Evolutionary conservation across 805 yeast species (phyloP).

Genomic region (Lipomyces sp.): DNA sequence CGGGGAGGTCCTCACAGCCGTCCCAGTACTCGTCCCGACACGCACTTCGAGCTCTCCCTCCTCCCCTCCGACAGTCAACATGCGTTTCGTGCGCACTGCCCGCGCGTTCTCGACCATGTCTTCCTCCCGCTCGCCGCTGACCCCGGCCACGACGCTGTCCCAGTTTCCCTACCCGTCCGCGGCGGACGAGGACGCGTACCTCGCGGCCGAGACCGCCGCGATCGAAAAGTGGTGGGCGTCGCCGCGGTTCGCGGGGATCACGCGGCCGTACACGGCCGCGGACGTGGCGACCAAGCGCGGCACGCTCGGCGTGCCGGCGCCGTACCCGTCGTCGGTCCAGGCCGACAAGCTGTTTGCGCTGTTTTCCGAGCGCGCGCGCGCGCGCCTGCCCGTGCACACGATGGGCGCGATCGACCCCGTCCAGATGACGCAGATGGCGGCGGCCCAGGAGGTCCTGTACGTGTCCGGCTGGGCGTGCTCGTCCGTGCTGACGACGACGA

Average conservation of each 20-base stretch:
- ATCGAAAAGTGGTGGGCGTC: constrained; percentile 52
- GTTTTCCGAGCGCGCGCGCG: constrained; percentile 42
- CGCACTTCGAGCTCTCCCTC: too few relatives aligned
- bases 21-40: too few relatives aligned
- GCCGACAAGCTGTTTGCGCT: constrained; percentile 51
- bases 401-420: constrained; percentile 63
- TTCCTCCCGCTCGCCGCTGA: background rate
- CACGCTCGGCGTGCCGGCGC: constrained; percentile 38
- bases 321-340: constrained; percentile 50
- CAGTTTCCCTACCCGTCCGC: constrained; percentile 40
- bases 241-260: constrained; percentile 47
- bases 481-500: constrained; percentile 54
- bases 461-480: constrained; percentile 65
- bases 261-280: constrained; percentile 52
- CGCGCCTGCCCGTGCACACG: constrained; percentile 51
- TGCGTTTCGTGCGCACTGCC: background rate
- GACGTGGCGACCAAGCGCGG: constrained; percentile 56
- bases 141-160: constrained; percentile 6
- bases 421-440: constrained; percentile 56
- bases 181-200: constrained; percentile 36
- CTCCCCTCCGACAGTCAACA: background rate
- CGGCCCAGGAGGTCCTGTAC: constrained; percentile 52
- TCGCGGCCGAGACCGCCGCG: constrained; percentile 38
- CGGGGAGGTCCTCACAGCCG: too few relatives aligned
- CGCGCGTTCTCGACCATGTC: background rate